Conservation (phyloP, 345 rosid genomes). For the Orychophragmus violaceus region DNA sequence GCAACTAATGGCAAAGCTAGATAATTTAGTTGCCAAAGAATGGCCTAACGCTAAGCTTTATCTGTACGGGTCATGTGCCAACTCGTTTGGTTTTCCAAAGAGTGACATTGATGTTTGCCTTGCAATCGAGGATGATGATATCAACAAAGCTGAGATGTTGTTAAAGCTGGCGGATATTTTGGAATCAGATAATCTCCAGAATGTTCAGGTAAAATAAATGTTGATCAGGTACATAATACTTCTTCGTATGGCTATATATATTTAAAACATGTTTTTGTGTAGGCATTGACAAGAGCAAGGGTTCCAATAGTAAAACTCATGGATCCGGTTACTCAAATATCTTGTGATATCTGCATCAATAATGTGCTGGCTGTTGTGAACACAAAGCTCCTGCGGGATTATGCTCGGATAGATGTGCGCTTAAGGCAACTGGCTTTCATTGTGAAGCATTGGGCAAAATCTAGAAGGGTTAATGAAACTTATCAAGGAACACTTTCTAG, state of each 20-base stretch:
- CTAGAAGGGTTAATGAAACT: slow-evolving; percentile 89
- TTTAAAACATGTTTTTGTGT: slow-evolving; percentile 4
- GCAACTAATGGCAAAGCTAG: slow-evolving; percentile 56
- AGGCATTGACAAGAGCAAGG: slow-evolving; percentile 93
- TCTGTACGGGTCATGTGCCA: slow-evolving; percentile 95
- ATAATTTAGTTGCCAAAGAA: slow-evolving; percentile 66
- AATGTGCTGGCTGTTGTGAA: slow-evolving; percentile 92
- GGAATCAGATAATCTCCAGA: slow-evolving; percentile 73
- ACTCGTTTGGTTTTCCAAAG: slow-evolving; percentile 83
- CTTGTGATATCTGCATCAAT: slow-evolving; percentile 96
- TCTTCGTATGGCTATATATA: background rate
- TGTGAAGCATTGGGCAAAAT: slow-evolving; percentile 97
- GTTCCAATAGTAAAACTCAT: slow-evolving; percentile 96
- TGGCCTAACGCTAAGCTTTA: slow-evolving; percentile 86
- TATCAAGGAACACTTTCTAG: slow-evolving; percentile 97
- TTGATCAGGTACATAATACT: background rate
- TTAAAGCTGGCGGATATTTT: slow-evolving; percentile 78
- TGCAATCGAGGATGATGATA: slow-evolving; percentile 47
- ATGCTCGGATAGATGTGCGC: slow-evolving; percentile 73
- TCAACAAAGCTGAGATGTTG: slow-evolving; percentile 68
- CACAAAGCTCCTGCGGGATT: slow-evolving; percentile 89
- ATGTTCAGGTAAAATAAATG: slow-evolving; percentile 69
- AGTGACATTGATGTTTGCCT: slow-evolving; percentile 97
- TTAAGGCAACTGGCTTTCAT: slow-evolving; percentile 78
- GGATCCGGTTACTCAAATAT: slow-evolving; percentile 89